phyloP scores from a whole-genome alignment of 2,329 filamentous ascomycete genomes.

The Diaporthe sp. region DNA sequence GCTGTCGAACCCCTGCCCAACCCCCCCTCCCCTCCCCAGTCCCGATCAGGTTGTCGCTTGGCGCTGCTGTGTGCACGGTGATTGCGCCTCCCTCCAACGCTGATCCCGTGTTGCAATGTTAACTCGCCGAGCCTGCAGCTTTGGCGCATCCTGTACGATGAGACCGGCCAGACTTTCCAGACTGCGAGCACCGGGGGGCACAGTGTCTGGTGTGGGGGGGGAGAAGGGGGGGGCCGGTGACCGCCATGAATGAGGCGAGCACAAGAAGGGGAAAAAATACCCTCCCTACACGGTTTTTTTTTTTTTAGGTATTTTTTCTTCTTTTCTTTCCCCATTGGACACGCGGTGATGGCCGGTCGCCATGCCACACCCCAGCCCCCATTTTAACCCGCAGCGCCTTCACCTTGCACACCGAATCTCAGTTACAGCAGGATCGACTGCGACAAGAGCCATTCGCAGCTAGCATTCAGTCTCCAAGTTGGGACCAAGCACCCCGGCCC shows the following conservation, averaged over 20 bases:
- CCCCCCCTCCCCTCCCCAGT: too few species aligned
- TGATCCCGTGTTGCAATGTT: conserved; percentile 9
- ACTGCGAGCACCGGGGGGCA: neutral
- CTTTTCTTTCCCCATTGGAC: too few species aligned
- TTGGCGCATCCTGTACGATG: conserved; percentile 7
- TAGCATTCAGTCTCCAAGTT: conserved; percentile 1
- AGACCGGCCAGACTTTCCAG: neutral
- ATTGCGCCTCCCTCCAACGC: neutral
- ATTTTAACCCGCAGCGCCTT: neutral
- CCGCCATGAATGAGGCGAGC: neutral
- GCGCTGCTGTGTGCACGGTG: conserved; percentile 3
- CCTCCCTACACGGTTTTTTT: neutral
- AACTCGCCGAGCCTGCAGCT: neutral
- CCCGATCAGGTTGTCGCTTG: conserved; percentile 19
- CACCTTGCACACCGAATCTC: conserved; percentile 25
- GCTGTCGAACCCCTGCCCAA: conserved; percentile 8
- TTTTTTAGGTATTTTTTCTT: too few species aligned
- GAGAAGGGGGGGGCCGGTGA: neutral
- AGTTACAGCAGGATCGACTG: conserved; percentile 15
- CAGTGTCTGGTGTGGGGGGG: neutral
- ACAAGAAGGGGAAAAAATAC: neutral
- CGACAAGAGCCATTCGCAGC: neutral
- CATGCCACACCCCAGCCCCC: conserved; percentile 11
- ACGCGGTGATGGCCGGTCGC: conserved; percentile 12
- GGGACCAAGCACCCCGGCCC: neutral